Evolutionary conservation across 495 filamentous ascomycete species (phyloP).

Genomic region (Aspergillus ostianus): DNA sequence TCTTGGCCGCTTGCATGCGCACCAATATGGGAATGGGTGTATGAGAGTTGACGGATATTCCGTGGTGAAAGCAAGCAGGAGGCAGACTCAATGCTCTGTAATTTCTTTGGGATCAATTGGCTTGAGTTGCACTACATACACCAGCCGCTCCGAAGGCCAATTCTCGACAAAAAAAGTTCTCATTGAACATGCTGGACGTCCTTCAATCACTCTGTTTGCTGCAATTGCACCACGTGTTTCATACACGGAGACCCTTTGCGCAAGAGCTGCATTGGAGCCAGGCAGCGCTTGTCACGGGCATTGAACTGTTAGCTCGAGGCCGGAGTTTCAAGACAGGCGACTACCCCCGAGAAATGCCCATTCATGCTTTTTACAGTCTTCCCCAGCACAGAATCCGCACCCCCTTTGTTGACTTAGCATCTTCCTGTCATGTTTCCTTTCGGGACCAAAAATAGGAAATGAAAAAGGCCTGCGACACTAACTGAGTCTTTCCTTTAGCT

Average conservation of each 20-base stretch:
- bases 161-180: neutral
- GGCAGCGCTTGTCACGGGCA: neutral
- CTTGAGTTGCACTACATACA: neutral
- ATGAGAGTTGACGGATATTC: neutral
- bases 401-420: neutral
- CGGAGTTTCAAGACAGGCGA: neutral
- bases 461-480: conserved; percentile 12
- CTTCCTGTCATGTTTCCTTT: neutral
- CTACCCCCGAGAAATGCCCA: neutral
- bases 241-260: neutral
- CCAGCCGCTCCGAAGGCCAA: neutral
- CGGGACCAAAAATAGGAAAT: neutral
- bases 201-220: neutral
- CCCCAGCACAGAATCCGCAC: neutral
- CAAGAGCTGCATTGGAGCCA: neutral
- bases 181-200: neutral
- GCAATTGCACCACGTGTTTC: neutral
- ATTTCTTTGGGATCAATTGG: neutral
- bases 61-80: neutral
- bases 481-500: conserved; percentile 33
- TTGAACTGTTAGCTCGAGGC: neutral
- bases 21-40: neutral
- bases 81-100: neutral
- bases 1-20: neutral
- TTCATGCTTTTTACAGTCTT: neutral